Conservation (phyloP, 2,329 filamentous ascomycete species). For the Penicillium sp. region DNA sequence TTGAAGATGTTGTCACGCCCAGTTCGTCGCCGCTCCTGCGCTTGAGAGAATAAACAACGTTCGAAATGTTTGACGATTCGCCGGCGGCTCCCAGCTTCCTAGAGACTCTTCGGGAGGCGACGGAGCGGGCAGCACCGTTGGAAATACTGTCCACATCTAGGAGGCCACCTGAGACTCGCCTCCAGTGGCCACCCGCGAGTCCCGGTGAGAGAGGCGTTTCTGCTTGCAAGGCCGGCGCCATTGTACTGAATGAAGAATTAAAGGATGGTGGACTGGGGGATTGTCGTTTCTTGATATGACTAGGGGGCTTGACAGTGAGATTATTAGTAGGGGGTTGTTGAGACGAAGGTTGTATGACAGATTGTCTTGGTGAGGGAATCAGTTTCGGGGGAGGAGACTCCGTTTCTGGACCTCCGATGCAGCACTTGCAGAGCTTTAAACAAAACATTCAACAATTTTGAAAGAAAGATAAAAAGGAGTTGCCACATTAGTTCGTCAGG, state of each 20-base stretch:
- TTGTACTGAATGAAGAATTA: background rate
- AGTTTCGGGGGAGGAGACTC: constrained; percentile 8
- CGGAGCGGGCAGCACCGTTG: constrained; percentile 18
- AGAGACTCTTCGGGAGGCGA: constrained; percentile 17
- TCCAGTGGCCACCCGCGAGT: constrained; percentile 7
- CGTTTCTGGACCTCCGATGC: constrained; percentile 1
- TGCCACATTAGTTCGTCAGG: background rate
- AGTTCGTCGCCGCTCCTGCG: constrained; percentile 28
- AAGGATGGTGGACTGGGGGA: no score
- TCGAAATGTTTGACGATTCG: constrained; percentile 27
- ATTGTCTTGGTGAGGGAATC: background rate
- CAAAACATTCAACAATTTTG: constrained; percentile 5
- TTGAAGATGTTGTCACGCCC: constrained; percentile 24
- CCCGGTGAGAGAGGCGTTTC: constrained; percentile 8
- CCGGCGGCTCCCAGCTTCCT: constrained; percentile 15
- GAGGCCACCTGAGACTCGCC: constrained; percentile 12
- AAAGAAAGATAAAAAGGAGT: background rate
- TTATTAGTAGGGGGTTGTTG: background rate
- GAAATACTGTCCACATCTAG: constrained; percentile 22
- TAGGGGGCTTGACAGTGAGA: background rate
- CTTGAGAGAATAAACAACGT: constrained; percentile 27
- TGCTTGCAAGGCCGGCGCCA: constrained; percentile 8
- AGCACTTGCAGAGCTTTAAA: constrained; percentile 9
- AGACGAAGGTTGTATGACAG: background rate
- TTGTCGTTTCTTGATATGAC: background rate